Conservation (phyloP, 768 basidiomycete genomes). For the Scleroderma bovista region DNA sequence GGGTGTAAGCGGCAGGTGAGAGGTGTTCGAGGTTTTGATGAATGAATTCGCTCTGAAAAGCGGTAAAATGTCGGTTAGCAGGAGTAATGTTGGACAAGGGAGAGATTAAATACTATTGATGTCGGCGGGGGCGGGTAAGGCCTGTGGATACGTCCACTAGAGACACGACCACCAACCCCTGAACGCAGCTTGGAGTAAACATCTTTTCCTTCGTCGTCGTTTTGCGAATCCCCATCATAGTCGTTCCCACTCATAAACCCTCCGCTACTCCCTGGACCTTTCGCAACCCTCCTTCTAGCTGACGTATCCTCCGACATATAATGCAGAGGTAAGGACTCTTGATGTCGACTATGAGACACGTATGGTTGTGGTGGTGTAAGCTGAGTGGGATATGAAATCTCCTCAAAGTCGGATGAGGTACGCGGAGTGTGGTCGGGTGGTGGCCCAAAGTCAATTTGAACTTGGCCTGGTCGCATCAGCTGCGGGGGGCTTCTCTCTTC, state of each 20-base stretch:
- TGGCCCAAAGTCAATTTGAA: slow-evolving; percentile 66
- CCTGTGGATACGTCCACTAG: slow-evolving; percentile 58
- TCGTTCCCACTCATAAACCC: slow-evolving; percentile 24
- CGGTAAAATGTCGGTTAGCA: slow-evolving; percentile 2
- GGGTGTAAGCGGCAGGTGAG: slow-evolving; percentile 80
- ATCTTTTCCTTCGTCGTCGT: slow-evolving; percentile 61
- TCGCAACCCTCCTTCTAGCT: slow-evolving; percentile 39
- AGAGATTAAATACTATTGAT: slow-evolving; percentile 43
- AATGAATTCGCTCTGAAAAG: slow-evolving; percentile 61
- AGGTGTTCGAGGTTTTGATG: slow-evolving; percentile 76
- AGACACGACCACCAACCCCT: slow-evolving; percentile 31
- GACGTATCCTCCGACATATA: slow-evolving; percentile 49
- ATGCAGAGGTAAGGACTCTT: slow-evolving; percentile 46
- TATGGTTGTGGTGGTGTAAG: slow-evolving; percentile 15
- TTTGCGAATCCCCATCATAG: slow-evolving; percentile 26
- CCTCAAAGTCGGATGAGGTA: slow-evolving; percentile 67
- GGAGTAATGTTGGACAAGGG: slow-evolving; percentile 6
- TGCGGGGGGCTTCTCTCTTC: slow-evolving; percentile 9
- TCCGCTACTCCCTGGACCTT: slow-evolving; percentile 29
- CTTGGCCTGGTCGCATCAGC: slow-evolving; percentile 59
- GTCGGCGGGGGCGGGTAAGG: slow-evolving; percentile 61
- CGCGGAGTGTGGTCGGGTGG: slow-evolving; percentile 43
- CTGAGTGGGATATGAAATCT: slow-evolving; percentile 53
- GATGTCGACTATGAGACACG: slow-evolving; percentile 10
- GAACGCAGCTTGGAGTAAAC: slow-evolving; percentile 46